Evolutionary conservation across 495 filamentous ascomycete species (phyloP).

Genomic region (Aspergillus cavernicola): DNA sequence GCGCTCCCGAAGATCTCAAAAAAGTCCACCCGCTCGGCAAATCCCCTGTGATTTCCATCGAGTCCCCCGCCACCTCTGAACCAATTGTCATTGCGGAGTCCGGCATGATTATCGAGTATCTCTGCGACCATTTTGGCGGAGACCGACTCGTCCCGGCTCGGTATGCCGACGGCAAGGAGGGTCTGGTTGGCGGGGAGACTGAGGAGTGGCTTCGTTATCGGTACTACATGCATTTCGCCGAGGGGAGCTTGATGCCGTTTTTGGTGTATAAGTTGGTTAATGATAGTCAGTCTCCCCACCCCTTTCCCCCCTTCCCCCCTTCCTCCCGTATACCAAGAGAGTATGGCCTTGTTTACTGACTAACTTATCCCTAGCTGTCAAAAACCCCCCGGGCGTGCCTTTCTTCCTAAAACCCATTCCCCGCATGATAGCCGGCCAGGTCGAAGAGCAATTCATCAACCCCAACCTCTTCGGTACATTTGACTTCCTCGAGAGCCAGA

Average conservation of each 20-base stretch:
- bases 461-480: constrained; percentile 64
- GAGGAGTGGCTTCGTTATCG: constrained; percentile 74
- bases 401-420: constrained; percentile 86
- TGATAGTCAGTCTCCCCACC: constrained; percentile 42
- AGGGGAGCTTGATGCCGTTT: constrained; percentile 74
- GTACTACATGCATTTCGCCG: constrained; percentile 77
- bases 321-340: not conserved
- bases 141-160: constrained; percentile 58
- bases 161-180: constrained; percentile 49
- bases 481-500: constrained; percentile 66
- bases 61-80: constrained; percentile 38
- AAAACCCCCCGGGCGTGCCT: constrained; percentile 56
- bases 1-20: constrained; percentile 70
- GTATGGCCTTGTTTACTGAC: not conserved
- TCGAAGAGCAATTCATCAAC: constrained; percentile 57
- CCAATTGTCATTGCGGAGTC: constrained; percentile 76
- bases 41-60: constrained; percentile 66
- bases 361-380: constrained; percentile 48
- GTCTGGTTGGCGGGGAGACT: constrained; percentile 61
- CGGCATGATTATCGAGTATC: constrained; percentile 73
- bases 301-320: too few species aligned
- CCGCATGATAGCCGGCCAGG: constrained; percentile 54
- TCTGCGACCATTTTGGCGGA: constrained; percentile 66
- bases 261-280: constrained; percentile 57
- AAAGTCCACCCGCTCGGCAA: constrained; percentile 83